Conservation (phyloP, 2,329 filamentous ascomycete species). For the Chaetomiaceae sp. region DNA sequence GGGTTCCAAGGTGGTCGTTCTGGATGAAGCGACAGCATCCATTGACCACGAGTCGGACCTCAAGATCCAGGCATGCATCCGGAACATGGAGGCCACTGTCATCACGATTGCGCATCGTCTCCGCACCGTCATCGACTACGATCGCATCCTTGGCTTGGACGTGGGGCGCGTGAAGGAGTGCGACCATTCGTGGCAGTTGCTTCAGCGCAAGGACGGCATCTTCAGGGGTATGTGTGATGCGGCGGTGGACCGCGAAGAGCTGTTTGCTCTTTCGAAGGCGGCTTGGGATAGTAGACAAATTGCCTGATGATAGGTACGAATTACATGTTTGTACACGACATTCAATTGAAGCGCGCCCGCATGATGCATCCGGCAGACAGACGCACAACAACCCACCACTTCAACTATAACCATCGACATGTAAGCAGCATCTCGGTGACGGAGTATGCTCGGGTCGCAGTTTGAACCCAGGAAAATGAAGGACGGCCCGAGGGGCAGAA, state of each 20-base stretch:
- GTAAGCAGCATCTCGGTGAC: neutral
- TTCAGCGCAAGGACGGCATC: constrained; percentile 9
- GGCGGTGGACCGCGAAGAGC: constrained; percentile 11
- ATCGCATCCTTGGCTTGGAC: constrained; percentile 15
- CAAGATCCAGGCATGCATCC: constrained; percentile 17
- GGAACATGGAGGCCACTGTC: constrained; percentile 16
- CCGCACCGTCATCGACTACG: constrained; percentile 21
- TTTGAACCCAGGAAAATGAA: neutral
- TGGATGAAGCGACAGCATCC: constrained; percentile 16
- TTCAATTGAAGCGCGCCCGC: too few relatives aligned
- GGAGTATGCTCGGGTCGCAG: neutral
- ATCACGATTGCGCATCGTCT: constrained; percentile 23
- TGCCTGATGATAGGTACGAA: constrained; percentile 9
- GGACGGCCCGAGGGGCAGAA: too few relatives aligned
- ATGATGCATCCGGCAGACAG: too few relatives aligned
- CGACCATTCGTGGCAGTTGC: constrained; percentile 11
- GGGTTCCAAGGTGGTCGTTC: constrained; percentile 10
- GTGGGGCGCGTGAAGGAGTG: constrained; percentile 10
- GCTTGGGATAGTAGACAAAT: constrained; percentile 11
- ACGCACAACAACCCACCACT: too few relatives aligned
- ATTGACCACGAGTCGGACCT: constrained; percentile 20
- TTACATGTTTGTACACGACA: too few relatives aligned
- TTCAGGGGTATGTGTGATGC: constrained; percentile 13
- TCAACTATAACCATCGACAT: neutral
- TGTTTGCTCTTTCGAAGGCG: constrained; percentile 13